Percentiles rank a stretch among this genome's conserved stretches.
phyloP scores from a whole-genome alignment of 768 basidiomycete species.

The Boletus tylopilopsis region DNA sequence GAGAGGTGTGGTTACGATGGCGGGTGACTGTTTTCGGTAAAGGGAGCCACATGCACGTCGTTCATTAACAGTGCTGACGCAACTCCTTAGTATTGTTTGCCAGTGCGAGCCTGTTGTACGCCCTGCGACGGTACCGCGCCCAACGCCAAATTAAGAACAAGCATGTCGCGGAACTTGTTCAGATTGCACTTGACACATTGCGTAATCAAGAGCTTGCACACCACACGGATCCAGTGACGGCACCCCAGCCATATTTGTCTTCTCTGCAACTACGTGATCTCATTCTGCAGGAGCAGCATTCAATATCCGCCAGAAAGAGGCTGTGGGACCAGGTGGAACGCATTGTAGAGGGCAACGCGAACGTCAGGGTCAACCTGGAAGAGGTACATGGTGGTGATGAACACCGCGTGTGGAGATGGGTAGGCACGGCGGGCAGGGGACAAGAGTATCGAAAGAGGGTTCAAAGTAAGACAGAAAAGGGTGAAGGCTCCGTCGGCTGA shows the following conservation, averaged over 20 bases:
- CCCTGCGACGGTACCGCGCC: conserved; percentile 35
- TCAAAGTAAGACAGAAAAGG: conserved; percentile 25
- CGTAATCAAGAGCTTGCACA: conserved; percentile 81
- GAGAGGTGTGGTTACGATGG: conserved; percentile 70
- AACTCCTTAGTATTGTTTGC: conserved; percentile 27
- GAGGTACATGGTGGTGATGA: conserved; percentile 86
- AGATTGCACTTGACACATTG: conserved; percentile 74
- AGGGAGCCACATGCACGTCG: conserved; percentile 14
- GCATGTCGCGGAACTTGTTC: conserved; percentile 71
- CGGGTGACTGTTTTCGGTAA: conserved; percentile 59
- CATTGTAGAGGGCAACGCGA: conserved; percentile 86
- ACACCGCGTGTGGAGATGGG: conserved; percentile 89
- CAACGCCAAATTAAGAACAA: conserved; percentile 54
- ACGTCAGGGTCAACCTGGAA: conserved; percentile 80
- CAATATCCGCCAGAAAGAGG: conserved; percentile 55
- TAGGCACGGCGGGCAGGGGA: conserved; percentile 48
- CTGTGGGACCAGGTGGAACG: conserved; percentile 83
- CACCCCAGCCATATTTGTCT: conserved; percentile 73
- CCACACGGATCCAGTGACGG: conserved; percentile 74
- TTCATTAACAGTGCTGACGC: conserved; percentile 11
- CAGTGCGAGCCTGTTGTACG: conserved; percentile 12
- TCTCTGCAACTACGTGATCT: conserved; percentile 87
- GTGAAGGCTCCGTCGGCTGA: conserved; percentile 24
- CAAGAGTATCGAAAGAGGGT: conserved; percentile 35
- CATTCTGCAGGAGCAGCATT: conserved; percentile 78